Percentiles rank a stretch among this genome's conserved stretches.
phyloP scores from a whole-genome alignment of 2,329 filamentous ascomycete species.

The Chaetomium sp. region DNA sequence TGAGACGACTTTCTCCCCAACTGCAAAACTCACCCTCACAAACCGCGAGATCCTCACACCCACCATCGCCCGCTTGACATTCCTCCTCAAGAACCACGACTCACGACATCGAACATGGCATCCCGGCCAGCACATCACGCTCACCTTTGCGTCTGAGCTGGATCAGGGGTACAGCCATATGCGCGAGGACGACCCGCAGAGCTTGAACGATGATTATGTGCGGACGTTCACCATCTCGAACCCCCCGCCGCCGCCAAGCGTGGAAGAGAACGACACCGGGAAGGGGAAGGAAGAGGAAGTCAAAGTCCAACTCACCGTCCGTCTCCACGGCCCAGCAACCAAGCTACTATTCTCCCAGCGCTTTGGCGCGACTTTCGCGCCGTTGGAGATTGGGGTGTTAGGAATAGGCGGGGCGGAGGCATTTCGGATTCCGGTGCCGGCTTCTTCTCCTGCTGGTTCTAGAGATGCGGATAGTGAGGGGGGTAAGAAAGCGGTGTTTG shows the following conservation, averaged over 20 bases:
- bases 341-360: slow-evolving; percentile 53
- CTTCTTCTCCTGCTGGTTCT: too few species aligned
- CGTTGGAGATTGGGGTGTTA: slow-evolving; percentile 59
- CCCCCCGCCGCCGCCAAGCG: slow-evolving; percentile 36
- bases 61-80: slow-evolving; percentile 58
- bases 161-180: slow-evolving; percentile 75
- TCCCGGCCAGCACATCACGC: slow-evolving; percentile 70
- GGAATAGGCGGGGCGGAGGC: slow-evolving; percentile 62
- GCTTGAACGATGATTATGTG: slow-evolving; percentile 77
- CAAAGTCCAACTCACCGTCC: slow-evolving; percentile 66
- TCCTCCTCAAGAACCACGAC: slow-evolving; percentile 28
- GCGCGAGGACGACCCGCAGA: slow-evolving; percentile 71
- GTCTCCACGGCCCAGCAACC: slow-evolving; percentile 65
- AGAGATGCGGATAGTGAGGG: too few species aligned
- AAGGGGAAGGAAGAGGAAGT: slow-evolving; percentile 22
- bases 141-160: slow-evolving; percentile 65
- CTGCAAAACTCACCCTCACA: slow-evolving; percentile 48
- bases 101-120: slow-evolving; percentile 40
- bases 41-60: slow-evolving; percentile 56
- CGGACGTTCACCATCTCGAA: slow-evolving; percentile 78
- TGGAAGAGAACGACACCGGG: background rate
- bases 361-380: slow-evolving; percentile 29
- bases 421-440: slow-evolving; percentile 32
- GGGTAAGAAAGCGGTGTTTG: too few species aligned
- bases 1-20: background rate